Evolutionary conservation across 2,329 filamentous ascomycete genomes (phyloP), one percentile per base, ranked within the genome.

Genomic region (Penicillium sp.): DNA sequence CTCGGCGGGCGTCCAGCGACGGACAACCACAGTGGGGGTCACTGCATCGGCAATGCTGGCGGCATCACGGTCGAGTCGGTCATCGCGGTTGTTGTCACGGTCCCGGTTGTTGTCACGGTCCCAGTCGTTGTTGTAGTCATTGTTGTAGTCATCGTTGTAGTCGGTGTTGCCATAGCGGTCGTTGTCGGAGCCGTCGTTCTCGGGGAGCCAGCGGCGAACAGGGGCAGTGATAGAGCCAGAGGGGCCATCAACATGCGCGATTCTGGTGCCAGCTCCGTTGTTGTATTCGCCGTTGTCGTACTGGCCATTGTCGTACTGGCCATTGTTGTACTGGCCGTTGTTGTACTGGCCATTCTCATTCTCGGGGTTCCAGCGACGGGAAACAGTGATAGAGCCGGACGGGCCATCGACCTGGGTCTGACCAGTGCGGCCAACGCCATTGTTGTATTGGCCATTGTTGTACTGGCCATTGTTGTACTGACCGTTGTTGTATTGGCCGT

Each of bases 21-120:
- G 15, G 8, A 37, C 33, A 20, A 23, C 33, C 3, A 35, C 3
- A 20, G 33, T 37, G 4, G 33, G 33, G 2, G 33, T 37, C 33
- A 37, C 15, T 4, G 33, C 3, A 2, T 20, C 15, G 33, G 33
- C 33, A 20, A 37, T 23, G 15, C 4, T 1, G 23, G 28, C 42
- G 18, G 39, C 37, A 27, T 37, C 15, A 41, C 38, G 37, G 37
- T 39, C 37, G 13, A 39, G 37, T 8, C 24, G 25, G 2, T 40
- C 51, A 35, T 58, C 58, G 6, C 58, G 53, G 31, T 49, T 44
- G 32, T 53, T 44, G 33, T 53, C 50, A 12, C 53, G 52, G 32
- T 54, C 41, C 6, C 43, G 44, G 31, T 54, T 46, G 13, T 47
- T 37, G 43, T 58, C 44, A 8, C 47, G 32, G 23, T 33, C 42